Evolutionary conservation across 2,329 filamentous ascomycete genomes (phyloP), one percentile per base, ranked within the genome.

Genomic region (Colletotrichum sp.): DNA sequence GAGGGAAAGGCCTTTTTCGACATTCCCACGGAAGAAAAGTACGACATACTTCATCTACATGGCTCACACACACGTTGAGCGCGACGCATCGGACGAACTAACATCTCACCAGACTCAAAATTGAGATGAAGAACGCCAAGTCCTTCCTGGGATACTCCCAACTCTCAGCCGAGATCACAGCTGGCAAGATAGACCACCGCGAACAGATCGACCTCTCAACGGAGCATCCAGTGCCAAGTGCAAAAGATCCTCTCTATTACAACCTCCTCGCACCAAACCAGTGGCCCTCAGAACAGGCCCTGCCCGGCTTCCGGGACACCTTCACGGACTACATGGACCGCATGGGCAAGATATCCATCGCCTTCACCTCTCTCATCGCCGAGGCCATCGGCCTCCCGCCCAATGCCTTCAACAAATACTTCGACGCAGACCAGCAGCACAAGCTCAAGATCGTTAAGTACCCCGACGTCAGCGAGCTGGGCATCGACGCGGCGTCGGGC

Each of bases 401-500:
- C 0, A 85, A 89, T 67, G 95, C 95, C 0, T 98, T 98, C 84
- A 87, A 92, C 81, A 92, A 91, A 80, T 98, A 96, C 88, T 96
- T 96, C 85, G 95, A 96, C 82, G 80, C 89, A 87, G 84, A 90
- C 79, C 88, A 91, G 87, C 95, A 97, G 86, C 95, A 98, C 87
- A 98, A 98, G 87, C 89, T 98, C 80, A 98, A 98, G 87, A 93
- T 98, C 76, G 93, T 98, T 76, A 95, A 95, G 86, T 98, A 97
- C 82, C 95, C 95, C 0, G 95, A 97, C 82, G 84, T 91, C 15
- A 84, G 86, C n/a, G 89, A 92, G 82, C 85, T 94, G 2, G 90
- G 89, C 0, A 83, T 89, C 4, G 83, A 78, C 24, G 83, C 81
- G 4, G 30, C 32, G 10, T 36, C 63, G 36, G 86, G 83, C 52